A percentile compares a stretch with the other conserved stretches of the same genome.
These are phyloP conservation scores for Neoboletus subvelutipes DNA, from an alignment of 768 basidiomycete genomes.

Conservation along the genomic window DNA sequence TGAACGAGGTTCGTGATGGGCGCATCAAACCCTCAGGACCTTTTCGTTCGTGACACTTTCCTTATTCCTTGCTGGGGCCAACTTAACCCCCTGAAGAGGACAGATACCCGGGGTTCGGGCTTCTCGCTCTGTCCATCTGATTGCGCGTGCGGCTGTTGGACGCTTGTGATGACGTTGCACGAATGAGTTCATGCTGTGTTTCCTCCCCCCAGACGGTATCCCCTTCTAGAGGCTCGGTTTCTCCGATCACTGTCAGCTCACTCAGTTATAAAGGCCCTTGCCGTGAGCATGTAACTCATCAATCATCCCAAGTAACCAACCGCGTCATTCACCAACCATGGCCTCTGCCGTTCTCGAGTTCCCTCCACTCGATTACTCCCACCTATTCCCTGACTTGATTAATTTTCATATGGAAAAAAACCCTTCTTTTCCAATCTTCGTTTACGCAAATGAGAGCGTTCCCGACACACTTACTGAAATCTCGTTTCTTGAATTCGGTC, in stretches of 20 bases:
- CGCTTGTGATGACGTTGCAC: not conserved
- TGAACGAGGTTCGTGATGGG: not conserved
- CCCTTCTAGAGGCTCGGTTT: not conserved
- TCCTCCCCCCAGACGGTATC: not conserved
- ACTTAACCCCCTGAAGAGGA: not conserved
- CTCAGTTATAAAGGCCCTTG: conserved; percentile 15
- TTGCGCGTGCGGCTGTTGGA: not conserved
- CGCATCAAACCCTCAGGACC: not conserved
- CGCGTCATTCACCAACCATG: conserved; percentile 4
- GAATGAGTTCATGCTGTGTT: not conserved
- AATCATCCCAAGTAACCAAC: not conserved
- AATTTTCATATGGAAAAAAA: conserved; percentile 29
- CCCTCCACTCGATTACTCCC: conserved; percentile 27
- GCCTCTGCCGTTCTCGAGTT: not conserved
- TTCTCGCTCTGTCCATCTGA: not conserved
- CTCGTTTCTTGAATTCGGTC: conserved; percentile 29
- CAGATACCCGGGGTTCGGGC: not conserved
- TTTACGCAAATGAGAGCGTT: conserved; percentile 14
- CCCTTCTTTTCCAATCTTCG: conserved; percentile 22
- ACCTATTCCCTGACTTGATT: conserved; percentile 25
- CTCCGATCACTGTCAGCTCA: not conserved
- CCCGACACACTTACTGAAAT: conserved; percentile 17
- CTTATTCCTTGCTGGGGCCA: not conserved
- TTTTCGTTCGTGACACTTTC: not conserved
- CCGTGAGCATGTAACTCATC: not conserved